phyloP scores from a whole-genome alignment of 2,329 filamentous ascomycete genomes.

The Diaporthe velutina region DNA sequence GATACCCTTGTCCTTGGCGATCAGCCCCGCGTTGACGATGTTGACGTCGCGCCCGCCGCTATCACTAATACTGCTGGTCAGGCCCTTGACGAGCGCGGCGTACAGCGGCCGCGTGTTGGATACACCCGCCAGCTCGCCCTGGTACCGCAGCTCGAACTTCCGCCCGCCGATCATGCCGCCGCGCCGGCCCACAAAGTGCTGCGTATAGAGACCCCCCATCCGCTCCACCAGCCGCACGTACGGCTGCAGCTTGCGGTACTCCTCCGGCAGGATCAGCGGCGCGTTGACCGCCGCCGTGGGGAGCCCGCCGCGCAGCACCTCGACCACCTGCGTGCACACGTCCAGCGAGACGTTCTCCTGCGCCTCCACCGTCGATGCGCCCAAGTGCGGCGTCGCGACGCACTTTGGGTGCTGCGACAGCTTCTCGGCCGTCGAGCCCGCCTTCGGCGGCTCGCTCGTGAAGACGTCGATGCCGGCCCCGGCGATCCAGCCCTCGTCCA shows the following conservation, averaged over 20 bases:
- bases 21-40: slow-evolving; percentile 83
- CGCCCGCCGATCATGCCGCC: slow-evolving; percentile 68
- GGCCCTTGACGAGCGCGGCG: slow-evolving; percentile 82
- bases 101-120: slow-evolving; percentile 84
- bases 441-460: slow-evolving; percentile 76
- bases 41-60: slow-evolving; percentile 78
- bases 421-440: slow-evolving; percentile 68
- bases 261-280: slow-evolving; percentile 83
- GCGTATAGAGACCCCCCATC: slow-evolving; percentile 84
- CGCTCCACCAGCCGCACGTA: slow-evolving; percentile 83
- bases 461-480: slow-evolving; percentile 87
- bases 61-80: slow-evolving; percentile 77
- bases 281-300: slow-evolving; percentile 85
- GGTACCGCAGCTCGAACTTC: slow-evolving; percentile 82
- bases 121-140: slow-evolving; percentile 78
- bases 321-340: slow-evolving; percentile 83
- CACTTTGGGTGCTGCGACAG: slow-evolving; percentile 79
- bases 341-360: slow-evolving; percentile 88
- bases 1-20: slow-evolving; percentile 83
- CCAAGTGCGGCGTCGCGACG: slow-evolving; percentile 83
- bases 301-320: slow-evolving; percentile 79
- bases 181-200: slow-evolving; percentile 70
- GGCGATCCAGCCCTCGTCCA: slow-evolving; percentile 79
- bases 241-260: slow-evolving; percentile 82
- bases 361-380: slow-evolving; percentile 84